Conservation (phyloP, 192 early-diverging fungal genomes). For the Coemansia sp. region DNA sequence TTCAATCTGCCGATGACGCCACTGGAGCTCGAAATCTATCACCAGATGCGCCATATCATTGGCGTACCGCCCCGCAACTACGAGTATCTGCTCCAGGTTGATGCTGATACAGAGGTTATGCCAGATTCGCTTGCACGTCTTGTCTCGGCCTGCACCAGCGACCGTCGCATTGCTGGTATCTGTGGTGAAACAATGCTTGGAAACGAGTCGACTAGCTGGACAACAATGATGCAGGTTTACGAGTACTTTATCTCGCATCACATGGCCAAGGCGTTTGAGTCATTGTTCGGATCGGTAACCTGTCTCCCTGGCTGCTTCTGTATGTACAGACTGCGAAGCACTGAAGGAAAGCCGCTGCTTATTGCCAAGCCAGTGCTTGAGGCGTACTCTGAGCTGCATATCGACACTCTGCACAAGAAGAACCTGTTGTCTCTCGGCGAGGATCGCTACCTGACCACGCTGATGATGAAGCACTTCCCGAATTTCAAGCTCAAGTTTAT, state of each 20-base stretch:
- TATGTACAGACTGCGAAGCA: slow-evolving; percentile 78
- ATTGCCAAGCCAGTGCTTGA: slow-evolving; percentile 75
- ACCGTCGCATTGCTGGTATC: slow-evolving; percentile 78
- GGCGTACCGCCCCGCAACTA: slow-evolving; percentile 81
- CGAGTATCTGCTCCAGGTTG: slow-evolving; percentile 78
- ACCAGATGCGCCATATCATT: slow-evolving; percentile 97
- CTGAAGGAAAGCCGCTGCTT: slow-evolving; percentile 68
- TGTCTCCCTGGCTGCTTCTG: slow-evolving; percentile 88
- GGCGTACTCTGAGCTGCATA: slow-evolving; percentile 88
- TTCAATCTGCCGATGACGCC: slow-evolving; percentile 90
- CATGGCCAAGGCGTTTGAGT: slow-evolving; percentile 87
- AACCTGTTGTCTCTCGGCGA: no score
- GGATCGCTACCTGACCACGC: slow-evolving; percentile 95
- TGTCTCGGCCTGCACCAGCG: slow-evolving; percentile 75
- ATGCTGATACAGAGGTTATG: slow-evolving; percentile 83
- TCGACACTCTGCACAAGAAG: slow-evolving; percentile 96
- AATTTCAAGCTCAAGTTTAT: slow-evolving; percentile 91
- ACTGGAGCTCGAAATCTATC: slow-evolving; percentile 94
- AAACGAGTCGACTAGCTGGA: slow-evolving; percentile 89
- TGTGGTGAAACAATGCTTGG: slow-evolving; percentile 93
- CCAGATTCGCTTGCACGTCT: slow-evolving; percentile 87
- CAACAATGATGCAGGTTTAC: slow-evolving; percentile 98
- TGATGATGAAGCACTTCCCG: slow-evolving; percentile 98
- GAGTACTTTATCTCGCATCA: slow-evolving; percentile 95
- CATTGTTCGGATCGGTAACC: slow-evolving; percentile 76